Conservation (phyloP, 1,139 yeast species). For the Blastobotrys raffinosifermentans region DNA sequence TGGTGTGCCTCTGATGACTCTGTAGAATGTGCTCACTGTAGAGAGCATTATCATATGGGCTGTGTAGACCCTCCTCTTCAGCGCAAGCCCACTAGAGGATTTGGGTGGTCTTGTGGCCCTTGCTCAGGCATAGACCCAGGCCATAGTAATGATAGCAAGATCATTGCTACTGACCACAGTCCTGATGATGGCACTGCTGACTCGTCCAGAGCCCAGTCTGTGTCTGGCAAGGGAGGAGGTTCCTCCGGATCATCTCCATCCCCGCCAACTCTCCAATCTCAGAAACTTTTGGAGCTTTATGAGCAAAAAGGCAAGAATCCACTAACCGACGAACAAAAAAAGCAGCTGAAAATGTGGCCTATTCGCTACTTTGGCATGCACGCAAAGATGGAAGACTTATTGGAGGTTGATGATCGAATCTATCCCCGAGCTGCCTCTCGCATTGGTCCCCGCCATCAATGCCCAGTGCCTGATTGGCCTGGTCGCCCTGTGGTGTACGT, state of each 20-base stretch:
- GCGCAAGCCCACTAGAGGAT: slow-evolving; percentile 79
- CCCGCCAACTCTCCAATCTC: slow-evolving; percentile 48
- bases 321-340: slow-evolving; percentile 35
- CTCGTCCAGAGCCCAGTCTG: slow-evolving; percentile 8
- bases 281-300: slow-evolving; percentile 49
- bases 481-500: slow-evolving; percentile 66
- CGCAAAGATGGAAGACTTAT: slow-evolving; percentile 68
- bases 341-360: slow-evolving; percentile 48
- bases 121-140: slow-evolving; percentile 47
- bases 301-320: slow-evolving; percentile 12
- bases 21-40: slow-evolving; percentile 78
- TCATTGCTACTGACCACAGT: slow-evolving; percentile 1
- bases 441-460: slow-evolving; percentile 71
- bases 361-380: slow-evolving; percentile 77
- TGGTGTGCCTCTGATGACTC: slow-evolving; percentile 80
- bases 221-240: not conserved
- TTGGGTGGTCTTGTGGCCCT: slow-evolving; percentile 87
- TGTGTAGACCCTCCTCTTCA: slow-evolving; percentile 83
- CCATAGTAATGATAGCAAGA: slow-evolving; percentile 10
- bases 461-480: slow-evolving; percentile 60
- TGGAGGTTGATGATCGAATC: slow-evolving; percentile 74
- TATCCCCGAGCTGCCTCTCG: slow-evolving; percentile 79
- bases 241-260: slow-evolving; percentile 7
- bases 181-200: slow-evolving; percentile 5
- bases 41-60: slow-evolving; percentile 63